Conservation (phyloP, 257 asterid genomes). For the Solanum arcanum region DNA sequence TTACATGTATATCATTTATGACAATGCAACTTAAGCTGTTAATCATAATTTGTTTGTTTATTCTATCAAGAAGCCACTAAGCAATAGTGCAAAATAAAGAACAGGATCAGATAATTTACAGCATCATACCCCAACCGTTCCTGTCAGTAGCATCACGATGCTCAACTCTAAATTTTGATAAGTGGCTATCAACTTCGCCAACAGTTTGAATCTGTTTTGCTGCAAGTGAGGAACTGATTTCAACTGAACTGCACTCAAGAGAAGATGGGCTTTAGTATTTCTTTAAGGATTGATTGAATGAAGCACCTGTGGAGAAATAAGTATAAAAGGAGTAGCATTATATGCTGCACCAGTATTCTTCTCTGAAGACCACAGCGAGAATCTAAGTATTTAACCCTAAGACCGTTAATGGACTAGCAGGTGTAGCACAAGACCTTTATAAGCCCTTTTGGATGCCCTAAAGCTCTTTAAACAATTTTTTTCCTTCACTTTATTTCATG, state of each 20-base stretch:
- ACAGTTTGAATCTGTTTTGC: slow-evolving; percentile 80
- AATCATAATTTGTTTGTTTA: neutral
- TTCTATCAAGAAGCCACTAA: neutral
- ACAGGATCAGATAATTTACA: slow-evolving; percentile 5
- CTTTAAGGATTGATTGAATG: neutral
- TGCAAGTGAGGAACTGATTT: slow-evolving; percentile 91
- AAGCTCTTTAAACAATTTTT: neutral
- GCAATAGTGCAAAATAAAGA: slow-evolving; percentile 4
- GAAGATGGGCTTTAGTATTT: slow-evolving; percentile 4
- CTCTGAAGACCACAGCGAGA: neutral
- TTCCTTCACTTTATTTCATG: neutral
- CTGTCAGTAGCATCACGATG: slow-evolving; percentile 92
- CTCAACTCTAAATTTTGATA: slow-evolving; percentile 62
- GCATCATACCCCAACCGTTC: slow-evolving; percentile 78
- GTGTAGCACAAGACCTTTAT: neutral
- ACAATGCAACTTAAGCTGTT: neutral
- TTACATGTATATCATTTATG: neutral
- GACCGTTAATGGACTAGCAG: neutral
- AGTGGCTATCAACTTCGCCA: slow-evolving; percentile 69
- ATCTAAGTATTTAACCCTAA: neutral
- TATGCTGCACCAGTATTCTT: neutral
- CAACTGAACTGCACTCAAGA: slow-evolving; percentile 71
- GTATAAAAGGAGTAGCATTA: neutral
- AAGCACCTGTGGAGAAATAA: neutral
- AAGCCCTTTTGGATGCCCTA: neutral